phyloP scores from a whole-genome alignment of 345 rosid genomes.

The thale cress (Arabidopsis thaliana) region TAIR10.1 NC_003074.8:21283501-21284000 shows the following conservation, averaged over 20 bases:
- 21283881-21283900: slow-evolving; percentile 77
- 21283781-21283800: neutral
- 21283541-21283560: slow-evolving; percentile 53
- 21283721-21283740: slow-evolving; percentile 69
- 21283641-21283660: slow-evolving; percentile 64
- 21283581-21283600: slow-evolving; percentile 58
- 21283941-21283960: slow-evolving; percentile 76
- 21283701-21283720: slow-evolving; percentile 76
- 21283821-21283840: slow-evolving; percentile 50
- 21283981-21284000: neutral
- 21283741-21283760: slow-evolving; percentile 59
- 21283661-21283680: slow-evolving; percentile 69
- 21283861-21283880: slow-evolving; percentile 81
- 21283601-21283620: slow-evolving; percentile 54
- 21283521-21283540: neutral
- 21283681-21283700: slow-evolving; percentile 75
- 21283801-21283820: neutral
- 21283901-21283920: slow-evolving; percentile 74
- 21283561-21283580: slow-evolving; percentile 54
- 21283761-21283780: slow-evolving; percentile 12
- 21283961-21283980: neutral
- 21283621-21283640: slow-evolving; percentile 56
- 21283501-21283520: neutral
- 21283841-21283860: slow-evolving; percentile 76
- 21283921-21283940: slow-evolving; percentile 76